Base-by-base conservation (phyloP, 2,329 filamentous ascomycete genomes). In the Leptographium lundbergii region DNA sequence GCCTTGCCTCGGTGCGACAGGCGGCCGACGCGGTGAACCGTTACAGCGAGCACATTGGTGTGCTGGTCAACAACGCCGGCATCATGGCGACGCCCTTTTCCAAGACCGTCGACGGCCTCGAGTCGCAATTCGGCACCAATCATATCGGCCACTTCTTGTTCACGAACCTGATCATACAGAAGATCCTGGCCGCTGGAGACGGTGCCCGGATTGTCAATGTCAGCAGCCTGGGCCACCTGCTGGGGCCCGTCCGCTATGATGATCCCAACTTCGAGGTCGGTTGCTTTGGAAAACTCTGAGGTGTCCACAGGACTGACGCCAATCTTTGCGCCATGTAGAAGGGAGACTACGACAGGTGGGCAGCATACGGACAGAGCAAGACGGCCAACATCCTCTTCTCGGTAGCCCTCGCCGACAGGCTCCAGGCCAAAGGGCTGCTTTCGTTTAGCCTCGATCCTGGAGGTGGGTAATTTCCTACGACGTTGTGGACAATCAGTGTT, bases 141-240 rank as follows among this genome's bases (percentile, higher is more conserved):
- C 74, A 81, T 62, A 63, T 81, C 10, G 74, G 76, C 0, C 75
- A 78, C 54, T 79, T 79, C 62, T 64, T 78, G 6, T 69, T 80
- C 39, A 75, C 77, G 0, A 76, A 77, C 61, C 67, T 79, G 29
- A 70, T 80, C 11, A 63, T 76, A 54, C 71, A 74, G 0, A 72
- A 73, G 27, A 61, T 79, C 1, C 63, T 72, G 42, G 67, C 68
- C 3, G 22, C 19, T 17, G 36, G 48, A 36, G 4, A 14, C 1
- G 48, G 55, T 19, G 39, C 59, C 7, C 59, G 62, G 6, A 51
- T 63, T 0, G 60, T 63, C 50, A 61, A 57, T n/a, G 60, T 63
- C 4, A 22, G 59, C 13, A 62, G 60, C 54, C 17, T 34, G 36
- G 62, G 59, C 2, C 42, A 50, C 54, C 52, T 47, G 1, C 25